Conservation (phyloP, 257 asterid genomes). For the Penstemon newberryi region DNA sequence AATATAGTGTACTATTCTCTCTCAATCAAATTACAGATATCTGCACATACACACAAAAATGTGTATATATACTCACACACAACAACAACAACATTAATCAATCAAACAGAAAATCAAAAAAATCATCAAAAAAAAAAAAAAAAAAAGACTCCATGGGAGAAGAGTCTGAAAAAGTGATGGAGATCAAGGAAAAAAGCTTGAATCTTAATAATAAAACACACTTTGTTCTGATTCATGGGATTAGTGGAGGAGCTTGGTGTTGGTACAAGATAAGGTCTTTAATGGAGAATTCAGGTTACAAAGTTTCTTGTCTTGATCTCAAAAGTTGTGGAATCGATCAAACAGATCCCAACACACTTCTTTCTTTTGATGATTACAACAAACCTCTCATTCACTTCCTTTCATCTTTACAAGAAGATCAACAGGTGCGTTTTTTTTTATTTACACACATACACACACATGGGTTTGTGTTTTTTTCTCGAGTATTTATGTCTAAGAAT, state of each 20-base stretch:
- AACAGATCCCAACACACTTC: conserved; percentile 63
- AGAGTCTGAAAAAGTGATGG: conserved; percentile 10
- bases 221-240: conserved; percentile 81
- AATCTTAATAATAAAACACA: conserved; percentile 29
- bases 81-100: not conserved
- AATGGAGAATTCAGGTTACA: conserved; percentile 69
- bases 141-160: conserved; percentile 25
- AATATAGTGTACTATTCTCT: not conserved
- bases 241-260: conserved; percentile 78
- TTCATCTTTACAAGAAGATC: conserved; percentile 37
- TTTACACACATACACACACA: no score
- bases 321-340: conserved; percentile 65
- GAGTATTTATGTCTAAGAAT: not conserved
- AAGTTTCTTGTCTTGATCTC: conserved; percentile 78
- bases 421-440: conserved; percentile 45
- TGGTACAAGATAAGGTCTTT: conserved; percentile 77
- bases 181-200: not conserved
- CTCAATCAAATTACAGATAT: not conserved
- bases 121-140: no score
- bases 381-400: conserved; percentile 70
- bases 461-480: not conserved
- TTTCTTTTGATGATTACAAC: conserved; percentile 61
- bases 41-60: not conserved
- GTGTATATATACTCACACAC: not conserved
- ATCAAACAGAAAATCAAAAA: no score